phyloP scores from a whole-genome alignment of 2,329 filamentous ascomycete species.

The Trichoderma polysporum region DNA sequence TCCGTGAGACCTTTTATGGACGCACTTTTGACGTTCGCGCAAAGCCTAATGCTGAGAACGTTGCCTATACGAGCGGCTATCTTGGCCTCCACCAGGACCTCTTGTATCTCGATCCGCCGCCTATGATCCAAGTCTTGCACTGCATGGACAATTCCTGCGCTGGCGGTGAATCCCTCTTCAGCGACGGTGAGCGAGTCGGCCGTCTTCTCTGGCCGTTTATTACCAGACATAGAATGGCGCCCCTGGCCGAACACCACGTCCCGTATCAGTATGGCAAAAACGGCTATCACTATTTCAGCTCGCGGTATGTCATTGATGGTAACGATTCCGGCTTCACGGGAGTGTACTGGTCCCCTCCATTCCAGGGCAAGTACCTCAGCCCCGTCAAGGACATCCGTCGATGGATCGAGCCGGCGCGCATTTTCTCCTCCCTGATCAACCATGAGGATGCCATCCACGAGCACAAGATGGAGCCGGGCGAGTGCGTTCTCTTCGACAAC shows the following conservation, averaged over 20 bases:
- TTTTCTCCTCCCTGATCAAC: conserved; percentile 62
- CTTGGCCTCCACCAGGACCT: conserved; percentile 93
- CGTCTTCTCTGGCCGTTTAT: conserved; percentile 34
- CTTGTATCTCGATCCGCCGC: conserved; percentile 77
- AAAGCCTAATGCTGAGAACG: conserved; percentile 81
- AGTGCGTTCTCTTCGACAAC: conserved; percentile 95
- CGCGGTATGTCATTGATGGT: conserved; percentile 53
- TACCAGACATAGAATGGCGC: conserved; percentile 16
- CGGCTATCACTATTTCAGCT: conserved; percentile 60
- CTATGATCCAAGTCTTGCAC: conserved; percentile 83
- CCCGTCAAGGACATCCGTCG: conserved; percentile 26
- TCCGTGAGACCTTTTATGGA: conserved; percentile 90
- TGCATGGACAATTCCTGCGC: conserved; percentile 77
- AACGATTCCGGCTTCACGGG: conserved; percentile 28
- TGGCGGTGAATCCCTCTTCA: conserved; percentile 85
- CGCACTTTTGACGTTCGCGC: conserved; percentile 85
- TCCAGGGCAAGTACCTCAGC: conserved; percentile 59
- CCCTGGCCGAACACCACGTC: conserved; percentile 36
- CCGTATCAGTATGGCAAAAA: conserved; percentile 70
- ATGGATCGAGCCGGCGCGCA: conserved; percentile 51
- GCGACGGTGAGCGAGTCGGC: conserved; percentile 67
- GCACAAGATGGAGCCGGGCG: conserved; percentile 72
- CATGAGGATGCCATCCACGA: conserved; percentile 60
- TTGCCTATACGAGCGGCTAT: conserved; percentile 81
- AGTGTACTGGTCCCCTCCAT: conserved; percentile 71